A percentile compares a stretch with the other conserved stretches of the same genome.
Evolutionary conservation across 352 stramenopile species (phyloP).

Genomic region (Plasmopara viticola): DNA sequence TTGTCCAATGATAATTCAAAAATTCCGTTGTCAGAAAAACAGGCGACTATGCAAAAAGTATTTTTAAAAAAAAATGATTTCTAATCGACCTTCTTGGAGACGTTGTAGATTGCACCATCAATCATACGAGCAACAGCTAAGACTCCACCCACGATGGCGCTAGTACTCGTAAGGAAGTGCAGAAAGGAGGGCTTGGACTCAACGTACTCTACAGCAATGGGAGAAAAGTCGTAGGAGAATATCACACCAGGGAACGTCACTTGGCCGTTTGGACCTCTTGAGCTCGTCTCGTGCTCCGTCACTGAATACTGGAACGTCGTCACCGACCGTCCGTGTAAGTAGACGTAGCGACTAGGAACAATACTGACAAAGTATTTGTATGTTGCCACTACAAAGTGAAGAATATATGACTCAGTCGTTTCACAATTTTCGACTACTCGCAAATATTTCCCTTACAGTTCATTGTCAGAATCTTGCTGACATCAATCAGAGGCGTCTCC

Average conservation of each 20-base stretch:
- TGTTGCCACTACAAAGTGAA: slow-evolving; percentile 45
- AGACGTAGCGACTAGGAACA: slow-evolving; percentile 81
- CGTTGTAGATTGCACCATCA: slow-evolving; percentile 82
- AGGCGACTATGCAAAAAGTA: no score
- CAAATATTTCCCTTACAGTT: slow-evolving; percentile 41
- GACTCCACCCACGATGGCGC: slow-evolving; percentile 80
- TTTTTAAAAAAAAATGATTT: background rate
- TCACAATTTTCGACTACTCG: no score
- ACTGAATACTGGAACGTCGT: slow-evolving; percentile 86
- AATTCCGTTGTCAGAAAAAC: no score
- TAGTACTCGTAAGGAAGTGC: slow-evolving; percentile 83
- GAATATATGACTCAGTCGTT: no score
- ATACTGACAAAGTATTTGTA: slow-evolving; percentile 89
- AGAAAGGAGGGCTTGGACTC: slow-evolving; percentile 79
- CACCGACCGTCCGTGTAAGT: slow-evolving; percentile 58
- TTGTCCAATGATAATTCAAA: no score
- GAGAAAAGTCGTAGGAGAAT: slow-evolving; percentile 87
- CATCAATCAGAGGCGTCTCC: slow-evolving; percentile 79
- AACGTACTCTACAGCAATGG: slow-evolving; percentile 84
- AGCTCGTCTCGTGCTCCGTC: slow-evolving; percentile 69
- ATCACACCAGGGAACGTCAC: slow-evolving; percentile 79
- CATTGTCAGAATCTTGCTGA: slow-evolving; percentile 74
- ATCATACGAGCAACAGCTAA: slow-evolving; percentile 85
- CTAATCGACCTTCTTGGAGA: slow-evolving; percentile 87
- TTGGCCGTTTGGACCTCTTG: slow-evolving; percentile 34